Conservation (phyloP, 1,284 basidiomycete species). For the Heterobasidion annosum region DNA sequence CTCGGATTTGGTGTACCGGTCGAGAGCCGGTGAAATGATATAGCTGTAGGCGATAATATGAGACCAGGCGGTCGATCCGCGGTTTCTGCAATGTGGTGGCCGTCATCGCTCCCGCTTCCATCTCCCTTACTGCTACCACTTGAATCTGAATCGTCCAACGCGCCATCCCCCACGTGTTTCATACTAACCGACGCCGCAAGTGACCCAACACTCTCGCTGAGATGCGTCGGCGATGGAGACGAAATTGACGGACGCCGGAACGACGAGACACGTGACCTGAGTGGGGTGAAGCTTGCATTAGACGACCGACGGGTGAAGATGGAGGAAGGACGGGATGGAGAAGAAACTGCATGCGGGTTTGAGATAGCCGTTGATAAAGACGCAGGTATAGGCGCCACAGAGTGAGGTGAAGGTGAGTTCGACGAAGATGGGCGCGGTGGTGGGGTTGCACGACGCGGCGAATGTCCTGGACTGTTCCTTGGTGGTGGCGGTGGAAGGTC, state of each 20-base stretch:
- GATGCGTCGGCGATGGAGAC: constrained; percentile 11
- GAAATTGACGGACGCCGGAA: constrained; percentile 7
- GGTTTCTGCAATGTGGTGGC: background rate
- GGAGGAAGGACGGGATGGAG: constrained; percentile 21
- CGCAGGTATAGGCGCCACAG: constrained; percentile 27
- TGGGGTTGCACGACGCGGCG: constrained; percentile 1
- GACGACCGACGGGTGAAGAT: constrained; percentile 10
- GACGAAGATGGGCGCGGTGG: constrained; percentile 27
- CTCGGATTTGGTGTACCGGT: constrained; percentile 39
- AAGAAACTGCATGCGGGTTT: constrained; percentile 24
- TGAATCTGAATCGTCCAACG: constrained; percentile 68
- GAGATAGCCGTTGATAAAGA: constrained; percentile 29
- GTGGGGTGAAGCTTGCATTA: constrained; percentile 3
- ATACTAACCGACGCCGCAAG: constrained; percentile 21
- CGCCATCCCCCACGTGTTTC: constrained; percentile 65
- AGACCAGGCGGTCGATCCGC: background rate
- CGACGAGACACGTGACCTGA: constrained; percentile 14
- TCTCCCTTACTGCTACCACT: constrained; percentile 15
- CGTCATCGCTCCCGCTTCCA: background rate
- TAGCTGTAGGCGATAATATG: constrained; percentile 15
- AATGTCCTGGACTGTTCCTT: constrained; percentile 1
- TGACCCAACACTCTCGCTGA: constrained; percentile 18
- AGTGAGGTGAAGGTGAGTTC: constrained; percentile 39
- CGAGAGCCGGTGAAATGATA: constrained; percentile 22
- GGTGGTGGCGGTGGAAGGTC: background rate